Evolutionary conservation across 2,329 filamentous ascomycete species (phyloP).

Genomic region (Periconia sp.): DNA sequence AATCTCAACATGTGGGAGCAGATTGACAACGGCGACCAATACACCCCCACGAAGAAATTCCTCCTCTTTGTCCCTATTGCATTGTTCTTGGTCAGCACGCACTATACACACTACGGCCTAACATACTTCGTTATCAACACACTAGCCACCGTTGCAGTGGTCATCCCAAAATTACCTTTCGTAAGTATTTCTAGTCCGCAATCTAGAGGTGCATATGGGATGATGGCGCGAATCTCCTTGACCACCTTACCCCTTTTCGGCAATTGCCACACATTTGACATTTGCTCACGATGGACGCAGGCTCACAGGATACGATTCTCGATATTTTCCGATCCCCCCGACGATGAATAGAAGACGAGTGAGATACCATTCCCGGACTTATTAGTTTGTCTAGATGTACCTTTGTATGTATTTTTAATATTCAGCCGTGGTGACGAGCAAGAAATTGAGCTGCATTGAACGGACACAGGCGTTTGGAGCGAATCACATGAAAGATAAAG

Average conservation of each 20-base stretch:
- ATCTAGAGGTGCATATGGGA: too few species aligned
- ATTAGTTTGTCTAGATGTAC: conserved; percentile 31
- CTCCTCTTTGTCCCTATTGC: conserved; percentile 91
- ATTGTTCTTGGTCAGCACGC: conserved; percentile 94
- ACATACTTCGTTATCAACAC: conserved; percentile 98
- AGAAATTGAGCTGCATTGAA: conserved; percentile 38
- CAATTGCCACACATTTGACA: too few species aligned
- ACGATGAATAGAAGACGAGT: conserved; percentile 32
- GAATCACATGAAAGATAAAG: conserved; percentile 12
- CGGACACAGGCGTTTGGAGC: conserved; percentile 31
- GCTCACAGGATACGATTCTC: conserved; percentile 48
- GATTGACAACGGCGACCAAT: conserved; percentile 98
- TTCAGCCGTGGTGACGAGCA: conserved; percentile 24
- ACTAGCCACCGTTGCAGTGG: conserved; percentile 85
- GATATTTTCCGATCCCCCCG: conserved; percentile 46
- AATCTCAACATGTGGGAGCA: conserved; percentile 99
- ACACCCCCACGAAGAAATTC: conserved; percentile 98
- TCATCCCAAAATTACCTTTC: conserved; percentile 94
- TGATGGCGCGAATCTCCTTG: too few species aligned
- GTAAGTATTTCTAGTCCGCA: conserved; percentile 65
- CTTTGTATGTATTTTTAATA: conserved; percentile 45
- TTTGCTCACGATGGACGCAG: too few species aligned
- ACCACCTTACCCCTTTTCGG: too few species aligned
- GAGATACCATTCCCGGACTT: conserved; percentile 16
- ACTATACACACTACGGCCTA: conserved; percentile 98